A percentile compares a stretch with the other conserved stretches of the same genome.
These are phyloP conservation scores for Anthracocystis panici-leucophaei DNA, from an alignment of 1,284 basidiomycete species.

Conservation along the genomic window DNA sequence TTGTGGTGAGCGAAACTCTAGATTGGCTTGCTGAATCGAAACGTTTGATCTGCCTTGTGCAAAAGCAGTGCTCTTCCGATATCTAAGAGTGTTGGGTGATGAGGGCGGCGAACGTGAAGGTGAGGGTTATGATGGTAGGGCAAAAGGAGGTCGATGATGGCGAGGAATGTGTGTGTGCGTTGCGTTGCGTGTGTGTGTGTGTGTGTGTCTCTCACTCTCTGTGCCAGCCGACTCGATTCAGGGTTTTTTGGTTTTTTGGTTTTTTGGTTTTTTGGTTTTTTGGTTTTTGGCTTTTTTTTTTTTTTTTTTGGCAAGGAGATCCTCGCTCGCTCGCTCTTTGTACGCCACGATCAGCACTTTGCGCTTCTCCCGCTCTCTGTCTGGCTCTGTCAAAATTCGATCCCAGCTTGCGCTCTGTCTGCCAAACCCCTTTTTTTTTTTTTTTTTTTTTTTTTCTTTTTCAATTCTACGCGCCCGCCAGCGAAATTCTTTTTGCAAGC, in stretches of 20 bases:
- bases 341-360: conserved; percentile 7
- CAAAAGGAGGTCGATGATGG: neutral
- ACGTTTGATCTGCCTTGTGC: neutral
- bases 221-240: neutral
- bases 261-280: neutral
- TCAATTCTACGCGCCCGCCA: neutral
- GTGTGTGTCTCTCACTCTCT: neutral
- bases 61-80: neutral
- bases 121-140: neutral
- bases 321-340: neutral
- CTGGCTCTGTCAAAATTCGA: conserved; percentile 7
- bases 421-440: neutral
- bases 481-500: neutral
- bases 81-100: neutral
- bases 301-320: neutral
- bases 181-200: neutral
- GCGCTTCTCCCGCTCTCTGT: too few species aligned
- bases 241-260: conserved; percentile 1
- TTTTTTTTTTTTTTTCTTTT: neutral
- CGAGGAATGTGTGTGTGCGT: conserved; percentile 5
- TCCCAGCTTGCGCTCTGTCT: conserved; percentile 1
- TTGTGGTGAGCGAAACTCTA: neutral
- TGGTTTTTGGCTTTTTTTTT: neutral
- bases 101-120: neutral
- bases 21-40: too few species aligned